These are phyloP conservation scores for Gossypium thurberi DNA, from an alignment of 345 rosid genomes.

Conservation along the genomic window DNA sequence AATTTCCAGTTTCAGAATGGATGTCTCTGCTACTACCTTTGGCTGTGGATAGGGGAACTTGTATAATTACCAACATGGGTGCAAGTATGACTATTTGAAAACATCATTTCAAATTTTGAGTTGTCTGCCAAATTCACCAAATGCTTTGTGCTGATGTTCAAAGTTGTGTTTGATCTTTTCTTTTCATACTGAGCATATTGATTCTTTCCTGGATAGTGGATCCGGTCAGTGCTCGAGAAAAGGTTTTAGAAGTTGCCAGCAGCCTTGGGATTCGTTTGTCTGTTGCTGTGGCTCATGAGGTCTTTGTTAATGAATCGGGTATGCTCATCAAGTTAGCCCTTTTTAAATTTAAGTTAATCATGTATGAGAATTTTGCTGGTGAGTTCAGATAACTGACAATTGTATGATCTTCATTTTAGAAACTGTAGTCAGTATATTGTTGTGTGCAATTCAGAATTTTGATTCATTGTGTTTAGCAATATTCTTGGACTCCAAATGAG, in stretches of 20 bases:
- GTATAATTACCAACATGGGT: constrained; percentile 92
- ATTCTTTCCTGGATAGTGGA: constrained; percentile 44
- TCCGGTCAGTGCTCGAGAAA: constrained; percentile 66
- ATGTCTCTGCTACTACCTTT: constrained; percentile 69
- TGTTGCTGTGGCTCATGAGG: constrained; percentile 77
- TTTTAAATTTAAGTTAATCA: not conserved
- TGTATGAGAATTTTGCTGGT: not conserved
- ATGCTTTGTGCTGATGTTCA: not conserved
- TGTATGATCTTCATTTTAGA: not conserved
- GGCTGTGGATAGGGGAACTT: constrained; percentile 63
- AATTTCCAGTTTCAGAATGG: constrained; percentile 67
- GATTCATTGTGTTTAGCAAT: not conserved
- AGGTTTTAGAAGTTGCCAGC: constrained; percentile 58
- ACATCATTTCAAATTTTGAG: not conserved
- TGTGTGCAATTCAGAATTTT: not conserved
- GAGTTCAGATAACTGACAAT: not conserved
- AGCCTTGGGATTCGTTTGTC: constrained; percentile 51
- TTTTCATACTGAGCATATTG: not conserved
- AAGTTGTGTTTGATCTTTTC: not conserved
- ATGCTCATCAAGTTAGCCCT: not conserved
- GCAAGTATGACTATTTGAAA: constrained; percentile 45
- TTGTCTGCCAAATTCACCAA: not conserved
- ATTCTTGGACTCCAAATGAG: not conserved
- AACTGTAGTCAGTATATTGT: not conserved
- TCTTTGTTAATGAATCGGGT: constrained; percentile 38